phyloP scores from a whole-genome alignment of 768 basidiomycete species.

The Suillus luteus region DNA sequence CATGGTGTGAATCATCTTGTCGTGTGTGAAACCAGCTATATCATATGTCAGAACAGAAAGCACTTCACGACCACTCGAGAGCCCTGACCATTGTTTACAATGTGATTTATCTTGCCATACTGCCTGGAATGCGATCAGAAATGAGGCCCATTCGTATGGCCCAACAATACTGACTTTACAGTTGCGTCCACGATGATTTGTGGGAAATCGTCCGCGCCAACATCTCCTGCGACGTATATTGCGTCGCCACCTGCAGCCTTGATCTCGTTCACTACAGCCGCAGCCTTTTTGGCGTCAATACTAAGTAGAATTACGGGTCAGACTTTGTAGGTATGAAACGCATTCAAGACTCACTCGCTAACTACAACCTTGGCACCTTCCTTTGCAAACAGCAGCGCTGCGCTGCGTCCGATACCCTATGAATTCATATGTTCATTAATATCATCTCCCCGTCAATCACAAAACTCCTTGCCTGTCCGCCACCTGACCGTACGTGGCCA shows the following conservation, averaged over 20 bases:
- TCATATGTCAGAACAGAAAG: constrained; percentile 1
- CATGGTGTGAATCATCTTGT: constrained; percentile 88
- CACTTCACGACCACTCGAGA: not conserved
- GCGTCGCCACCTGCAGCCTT: constrained; percentile 71
- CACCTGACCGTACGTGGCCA: constrained; percentile 44
- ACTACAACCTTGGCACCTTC: constrained; percentile 88
- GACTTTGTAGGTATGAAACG: constrained; percentile 4
- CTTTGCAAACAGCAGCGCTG: constrained; percentile 76
- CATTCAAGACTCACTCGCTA: constrained; percentile 59
- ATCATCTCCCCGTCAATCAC: not conserved
- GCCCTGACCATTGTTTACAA: constrained; percentile 74
- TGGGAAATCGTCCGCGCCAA: constrained; percentile 82
- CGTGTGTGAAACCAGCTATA: constrained; percentile 73
- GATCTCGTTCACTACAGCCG: constrained; percentile 71
- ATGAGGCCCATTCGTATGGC: not conserved
- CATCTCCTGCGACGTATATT: constrained; percentile 76
- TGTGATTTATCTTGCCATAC: constrained; percentile 88
- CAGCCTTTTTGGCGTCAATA: constrained; percentile 71
- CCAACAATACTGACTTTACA: constrained; percentile 56
- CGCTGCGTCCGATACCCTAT: constrained; percentile 78
- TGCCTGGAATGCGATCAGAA: constrained; percentile 28
- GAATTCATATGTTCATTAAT: not conserved
- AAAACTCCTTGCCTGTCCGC: constrained; percentile 60
- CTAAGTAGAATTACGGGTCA: constrained; percentile 36
- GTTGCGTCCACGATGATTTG: constrained; percentile 76